Base-by-base conservation (phyloP, 176 grass and related monocot genomes). In the Chloris gayana region DNA sequence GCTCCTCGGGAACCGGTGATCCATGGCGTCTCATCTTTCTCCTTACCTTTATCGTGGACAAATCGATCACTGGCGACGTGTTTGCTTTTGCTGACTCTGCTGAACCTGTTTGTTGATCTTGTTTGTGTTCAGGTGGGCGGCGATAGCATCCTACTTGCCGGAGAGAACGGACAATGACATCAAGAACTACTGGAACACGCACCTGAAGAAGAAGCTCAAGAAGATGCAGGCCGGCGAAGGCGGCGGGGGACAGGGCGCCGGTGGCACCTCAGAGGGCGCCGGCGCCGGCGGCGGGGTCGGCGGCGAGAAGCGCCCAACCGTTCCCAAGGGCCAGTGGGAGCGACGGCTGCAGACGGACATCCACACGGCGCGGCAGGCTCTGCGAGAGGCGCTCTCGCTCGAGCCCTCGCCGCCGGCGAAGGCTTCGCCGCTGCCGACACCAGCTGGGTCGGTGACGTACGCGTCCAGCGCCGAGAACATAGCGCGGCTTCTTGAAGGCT, bases 111-210 rank as follows among this genome's bases (percentile, higher is more conserved):
- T 62, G 12, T 34, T 82, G 75, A 26, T 79, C 65, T 59, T 13
- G 4, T 54, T 14, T 49, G 46, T 84, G 25, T 61, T 54, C 53
- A 98, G 96, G 68, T 98, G 96, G 96, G 90, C 96, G 30, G 90
- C 92, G 56, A 98, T 98, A 74, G 96, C 96, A 59, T 91, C 96
- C 4, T 95, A 98, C 84, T 83, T 98, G 79, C 96, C 96, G 44
- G 90, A 95, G 86, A 86, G 96, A 78, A 98, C 96, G 33, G 96
- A 98, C 67, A 98, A 98, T 81, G 96, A 98, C 79, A 95, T 98
- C 69, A 98, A 98, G 88, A 98, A 98, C 84, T 91, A 91, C 86
- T 98, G 96, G 96, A 98, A 98, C 86, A 95, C 96, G 9, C 92
- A 95, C 39, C 88, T 98, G 51, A 98, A 95, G 90, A 93, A 93